Evolutionary conservation across 306 rosid genomes (phyloP), one percentile per base, ranked within the genome.

Genomic region (Lagenaria siceraria): DNA sequence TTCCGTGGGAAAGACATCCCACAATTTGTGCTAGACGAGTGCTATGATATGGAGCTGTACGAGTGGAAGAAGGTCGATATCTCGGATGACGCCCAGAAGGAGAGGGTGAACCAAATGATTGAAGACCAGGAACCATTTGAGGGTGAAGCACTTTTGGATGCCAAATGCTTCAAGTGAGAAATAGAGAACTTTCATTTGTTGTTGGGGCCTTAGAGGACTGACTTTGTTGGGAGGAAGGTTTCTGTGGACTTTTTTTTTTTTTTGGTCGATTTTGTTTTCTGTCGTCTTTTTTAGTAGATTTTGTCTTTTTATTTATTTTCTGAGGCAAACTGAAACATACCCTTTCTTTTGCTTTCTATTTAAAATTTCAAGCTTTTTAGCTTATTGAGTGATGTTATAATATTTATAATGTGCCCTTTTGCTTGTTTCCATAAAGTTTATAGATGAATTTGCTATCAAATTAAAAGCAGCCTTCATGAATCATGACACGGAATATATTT

Each of bases 31-130:
- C 31, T 89, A 2, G 84, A 91, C 13, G 98, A 93, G 81, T 93
- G 98, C 88, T 93, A 91, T 29, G 98, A 91, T 80, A 93, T 93
- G 98, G 98, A 93, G 83, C 93, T 91, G 6, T 89, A 87, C 5
- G 90, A 91, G 22, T 93, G 98, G 97, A 89, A 69, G 12, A 91
- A 89, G 90, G 98, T 93, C 14, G 92, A 89, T 80, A 52, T 91
- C 56, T 77, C 89, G 0, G 90, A 93, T 27, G 96, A 84, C 82
- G 83, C 75, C 72, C 98, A 93, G 77, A 93, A 89, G 86, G 98
- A 93, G 81, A 92, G 89, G 31, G 97, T 73, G 12, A 92, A 43
- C 78, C 87, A 92, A 84, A 90, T 90, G 97, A 90, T 92, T 31
- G 97, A 92, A 84, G 96, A 92, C 74, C 74, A 2, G 29, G 93